phyloP scores from a whole-genome alignment of 305 asterid species.

The Solanum aculeatissimum region DNA sequence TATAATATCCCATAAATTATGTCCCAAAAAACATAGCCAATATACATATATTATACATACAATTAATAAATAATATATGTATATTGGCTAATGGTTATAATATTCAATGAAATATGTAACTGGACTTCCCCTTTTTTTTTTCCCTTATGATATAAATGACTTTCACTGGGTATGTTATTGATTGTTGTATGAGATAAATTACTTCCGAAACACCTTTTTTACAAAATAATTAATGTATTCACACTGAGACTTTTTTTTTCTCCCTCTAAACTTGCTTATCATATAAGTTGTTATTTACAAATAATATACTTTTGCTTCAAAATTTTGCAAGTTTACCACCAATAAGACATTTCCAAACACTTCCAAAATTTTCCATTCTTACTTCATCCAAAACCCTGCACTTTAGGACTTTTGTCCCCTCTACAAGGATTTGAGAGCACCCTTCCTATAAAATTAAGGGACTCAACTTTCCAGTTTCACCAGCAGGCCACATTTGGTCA shows the following conservation, averaged over 20 bases:
- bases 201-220: background rate
- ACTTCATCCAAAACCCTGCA: background rate
- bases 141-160: too few relatives aligned
- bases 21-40: background rate
- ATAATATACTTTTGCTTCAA: background rate
- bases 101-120: too few relatives aligned
- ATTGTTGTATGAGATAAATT: too few relatives aligned
- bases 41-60: too few relatives aligned
- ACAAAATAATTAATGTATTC: background rate
- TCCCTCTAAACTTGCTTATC: background rate
- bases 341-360: background rate
- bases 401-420: background rate
- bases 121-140: too few relatives aligned
- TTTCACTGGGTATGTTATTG: too few relatives aligned
- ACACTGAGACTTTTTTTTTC: background rate
- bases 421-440: background rate
- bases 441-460: background rate
- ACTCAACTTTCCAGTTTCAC: background rate
- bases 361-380: background rate
- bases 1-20: background rate
- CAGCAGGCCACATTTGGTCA: background rate
- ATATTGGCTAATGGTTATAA: too few relatives aligned
- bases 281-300: background rate
- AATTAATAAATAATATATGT: too few relatives aligned
- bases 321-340: background rate